phyloP scores from a whole-genome alignment of 2,329 filamentous ascomycete species.

The Neofusicoccum ribis region DNA sequence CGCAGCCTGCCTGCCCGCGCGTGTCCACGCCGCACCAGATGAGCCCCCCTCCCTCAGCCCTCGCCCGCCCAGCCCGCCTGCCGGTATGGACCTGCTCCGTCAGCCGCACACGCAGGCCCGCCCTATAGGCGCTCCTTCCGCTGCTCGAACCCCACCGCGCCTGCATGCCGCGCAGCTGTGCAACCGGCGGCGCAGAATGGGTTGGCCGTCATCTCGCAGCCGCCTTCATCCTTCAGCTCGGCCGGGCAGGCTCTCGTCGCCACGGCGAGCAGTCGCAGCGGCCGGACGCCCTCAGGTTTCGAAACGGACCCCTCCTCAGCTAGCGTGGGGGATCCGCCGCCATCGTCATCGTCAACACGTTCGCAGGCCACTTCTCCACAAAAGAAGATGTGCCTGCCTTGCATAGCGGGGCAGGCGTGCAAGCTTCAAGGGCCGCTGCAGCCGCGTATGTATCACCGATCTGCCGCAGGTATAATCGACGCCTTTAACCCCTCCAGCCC shows the following conservation, averaged over 20 bases:
- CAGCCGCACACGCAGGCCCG: neutral
- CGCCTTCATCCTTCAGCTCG: neutral
- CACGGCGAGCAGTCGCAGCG: too few species aligned
- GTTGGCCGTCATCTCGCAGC: neutral
- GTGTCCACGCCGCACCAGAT: neutral
- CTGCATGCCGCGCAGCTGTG: neutral
- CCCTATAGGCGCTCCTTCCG: neutral
- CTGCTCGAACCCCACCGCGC: neutral
- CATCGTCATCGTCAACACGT: neutral
- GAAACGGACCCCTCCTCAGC: neutral
- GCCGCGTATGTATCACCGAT: neutral
- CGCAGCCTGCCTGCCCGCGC: neutral
- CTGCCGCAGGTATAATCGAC: neutral
- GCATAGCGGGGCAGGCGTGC: neutral
- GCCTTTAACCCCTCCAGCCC: neutral
- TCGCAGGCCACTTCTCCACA: neutral
- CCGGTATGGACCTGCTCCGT: neutral
- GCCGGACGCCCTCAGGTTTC: neutral
- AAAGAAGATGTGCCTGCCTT: constrained; percentile 5
- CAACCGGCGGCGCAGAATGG: neutral
- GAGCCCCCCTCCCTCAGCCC: neutral
- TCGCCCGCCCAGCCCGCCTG: neutral
- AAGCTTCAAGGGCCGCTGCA: neutral
- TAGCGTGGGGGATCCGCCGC: constrained; percentile 10
- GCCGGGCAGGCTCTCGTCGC: neutral